Conservation (phyloP, 2,329 filamentous ascomycete genomes). For the Ceratocystis huliohia region DNA sequence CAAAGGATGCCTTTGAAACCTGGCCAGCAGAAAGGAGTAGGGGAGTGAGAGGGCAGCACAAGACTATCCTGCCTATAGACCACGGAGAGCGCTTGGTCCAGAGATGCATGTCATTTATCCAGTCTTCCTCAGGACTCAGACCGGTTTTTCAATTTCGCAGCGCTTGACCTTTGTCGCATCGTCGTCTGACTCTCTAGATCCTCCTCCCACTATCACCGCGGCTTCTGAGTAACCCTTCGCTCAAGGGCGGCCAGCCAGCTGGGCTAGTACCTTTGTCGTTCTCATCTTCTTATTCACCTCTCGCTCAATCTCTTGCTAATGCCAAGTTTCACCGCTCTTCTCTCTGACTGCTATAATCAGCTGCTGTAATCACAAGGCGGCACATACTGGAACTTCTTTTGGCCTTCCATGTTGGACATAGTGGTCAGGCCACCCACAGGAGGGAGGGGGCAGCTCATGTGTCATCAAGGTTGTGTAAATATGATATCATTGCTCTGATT, state of each 20-base stretch:
- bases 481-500: not conserved
- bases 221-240: not conserved
- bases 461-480: not conserved
- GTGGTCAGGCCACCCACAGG: not conserved
- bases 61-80: not conserved
- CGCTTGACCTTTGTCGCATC: not conserved
- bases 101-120: not conserved
- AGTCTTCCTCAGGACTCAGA: not conserved
- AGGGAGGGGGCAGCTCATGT: not conserved
- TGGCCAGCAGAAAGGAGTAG: not conserved
- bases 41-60: not conserved
- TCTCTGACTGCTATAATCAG: not conserved
- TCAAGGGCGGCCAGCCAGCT: not conserved
- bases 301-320: not conserved
- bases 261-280: not conserved
- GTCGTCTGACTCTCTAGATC: not conserved
- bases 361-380: not conserved
- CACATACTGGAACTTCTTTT: not conserved
- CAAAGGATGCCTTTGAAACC: not conserved
- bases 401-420: not conserved
- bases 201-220: not conserved
- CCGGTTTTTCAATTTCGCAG: not conserved
- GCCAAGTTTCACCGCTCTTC: not conserved
- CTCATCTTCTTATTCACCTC: not conserved
- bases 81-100: not conserved